phyloP scores from a whole-genome alignment of 768 basidiomycete genomes.

The Collybia nuda region DNA sequence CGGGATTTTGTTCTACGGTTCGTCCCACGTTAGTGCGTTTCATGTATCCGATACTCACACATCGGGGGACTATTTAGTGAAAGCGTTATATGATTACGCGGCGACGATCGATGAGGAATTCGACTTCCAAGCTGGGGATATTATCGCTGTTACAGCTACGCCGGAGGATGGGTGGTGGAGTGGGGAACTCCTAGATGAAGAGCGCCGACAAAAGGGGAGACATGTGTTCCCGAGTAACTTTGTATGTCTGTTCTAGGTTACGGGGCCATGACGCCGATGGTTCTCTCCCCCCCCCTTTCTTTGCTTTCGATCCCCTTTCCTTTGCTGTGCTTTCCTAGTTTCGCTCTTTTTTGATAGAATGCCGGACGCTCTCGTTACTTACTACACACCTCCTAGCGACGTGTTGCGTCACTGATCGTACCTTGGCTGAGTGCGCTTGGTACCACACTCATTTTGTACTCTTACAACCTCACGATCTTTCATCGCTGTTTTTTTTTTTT shows the following conservation, averaged over 20 bases:
- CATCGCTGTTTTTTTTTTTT: no score
- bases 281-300: not conserved
- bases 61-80: conserved; percentile 51
- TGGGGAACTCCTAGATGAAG: conserved; percentile 81
- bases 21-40: conserved; percentile 25
- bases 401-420: no score
- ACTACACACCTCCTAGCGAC: no score
- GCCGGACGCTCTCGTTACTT: not conserved
- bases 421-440: no score
- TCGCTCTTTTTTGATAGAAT: not conserved
- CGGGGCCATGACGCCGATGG: not conserved
- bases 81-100: conserved; percentile 85
- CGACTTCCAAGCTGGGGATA: conserved; percentile 92
- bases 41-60: not conserved
- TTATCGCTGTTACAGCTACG: conserved; percentile 92
- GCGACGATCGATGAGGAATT: conserved; percentile 92
- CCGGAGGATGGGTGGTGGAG: conserved; percentile 99
- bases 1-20: conserved; percentile 87
- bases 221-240: conserved; percentile 90
- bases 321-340: not conserved
- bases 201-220: conserved; percentile 64
- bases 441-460: no score
- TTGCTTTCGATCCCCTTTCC: not conserved
- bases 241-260: conserved; percentile 68
- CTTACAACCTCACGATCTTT: no score